A percentile compares a stretch with the other conserved stretches of the same genome.
phyloP scores from a whole-genome alignment of 148 eudicot genomes.

The Fallopia convolvulus region DNA sequence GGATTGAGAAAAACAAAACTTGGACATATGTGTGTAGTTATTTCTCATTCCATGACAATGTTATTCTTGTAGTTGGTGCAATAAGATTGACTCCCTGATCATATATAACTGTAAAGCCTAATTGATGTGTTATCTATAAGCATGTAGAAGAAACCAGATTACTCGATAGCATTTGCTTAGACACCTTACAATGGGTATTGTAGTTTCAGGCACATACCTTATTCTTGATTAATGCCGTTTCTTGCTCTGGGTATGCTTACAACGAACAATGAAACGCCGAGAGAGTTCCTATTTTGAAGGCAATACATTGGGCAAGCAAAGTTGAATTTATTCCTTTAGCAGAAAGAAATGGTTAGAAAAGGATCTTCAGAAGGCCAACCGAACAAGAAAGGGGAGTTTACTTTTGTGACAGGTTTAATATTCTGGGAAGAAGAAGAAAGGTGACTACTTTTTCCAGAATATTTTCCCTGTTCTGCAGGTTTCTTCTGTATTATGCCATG shows the following conservation, averaged over 20 bases:
- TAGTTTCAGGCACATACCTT: constrained; percentile 3
- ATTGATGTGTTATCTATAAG: background rate
- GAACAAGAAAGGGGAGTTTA: background rate
- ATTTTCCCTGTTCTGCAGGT: constrained; percentile 6
- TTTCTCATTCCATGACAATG: background rate
- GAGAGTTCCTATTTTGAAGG: background rate
- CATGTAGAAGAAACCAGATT: background rate
- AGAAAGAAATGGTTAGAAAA: background rate
- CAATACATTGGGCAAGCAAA: background rate
- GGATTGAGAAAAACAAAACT: background rate
- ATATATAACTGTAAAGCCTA: background rate
- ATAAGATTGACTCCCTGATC: background rate
- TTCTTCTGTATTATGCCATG: background rate
- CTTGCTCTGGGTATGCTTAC: background rate
- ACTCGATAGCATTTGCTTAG: background rate
- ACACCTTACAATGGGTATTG: background rate
- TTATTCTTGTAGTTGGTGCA: background rate
- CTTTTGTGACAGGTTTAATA: background rate
- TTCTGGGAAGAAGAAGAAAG: background rate
- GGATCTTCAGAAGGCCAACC: background rate
- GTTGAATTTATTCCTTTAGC: background rate
- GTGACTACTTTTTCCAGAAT: too few species aligned
- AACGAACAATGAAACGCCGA: background rate
- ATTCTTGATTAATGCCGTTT: background rate
- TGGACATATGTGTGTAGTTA: background rate